Evolutionary conservation across 495 filamentous ascomycete species (phyloP).

Genomic region (Daldinia loculata): DNA sequence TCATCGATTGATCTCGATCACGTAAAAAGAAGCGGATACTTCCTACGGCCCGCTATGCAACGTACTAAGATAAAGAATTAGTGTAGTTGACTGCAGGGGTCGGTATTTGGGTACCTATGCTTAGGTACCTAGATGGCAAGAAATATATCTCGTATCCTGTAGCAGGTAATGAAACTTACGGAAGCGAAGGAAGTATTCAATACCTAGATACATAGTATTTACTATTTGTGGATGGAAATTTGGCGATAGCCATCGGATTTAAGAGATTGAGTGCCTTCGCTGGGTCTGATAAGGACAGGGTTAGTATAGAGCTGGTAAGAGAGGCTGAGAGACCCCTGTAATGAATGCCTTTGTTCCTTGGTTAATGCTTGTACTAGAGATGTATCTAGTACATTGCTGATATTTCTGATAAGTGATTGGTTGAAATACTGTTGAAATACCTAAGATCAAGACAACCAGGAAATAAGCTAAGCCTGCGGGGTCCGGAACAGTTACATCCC

Average conservation of each 20-base stretch:
- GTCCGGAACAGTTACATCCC: neutral
- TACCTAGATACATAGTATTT: neutral
- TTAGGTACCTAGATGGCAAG: neutral
- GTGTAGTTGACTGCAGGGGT: neutral
- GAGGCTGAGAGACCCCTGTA: constrained; percentile 37
- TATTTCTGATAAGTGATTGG: constrained; percentile 14
- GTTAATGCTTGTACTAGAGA: neutral
- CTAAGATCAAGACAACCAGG: neutral
- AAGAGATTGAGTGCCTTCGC: constrained; percentile 16
- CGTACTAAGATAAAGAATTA: constrained; percentile 9
- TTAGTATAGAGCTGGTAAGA: neutral
- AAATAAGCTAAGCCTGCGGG: neutral
- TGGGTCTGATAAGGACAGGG: constrained; percentile 13
- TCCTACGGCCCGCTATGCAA: constrained; percentile 26
- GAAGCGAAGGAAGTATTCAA: neutral
- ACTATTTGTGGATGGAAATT: neutral
- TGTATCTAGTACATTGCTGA: constrained; percentile 8
- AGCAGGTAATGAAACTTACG: neutral
- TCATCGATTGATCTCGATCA: constrained; percentile 37
- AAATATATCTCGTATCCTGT: neutral
- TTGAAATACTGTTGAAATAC: neutral
- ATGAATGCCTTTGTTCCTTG: constrained; percentile 22
- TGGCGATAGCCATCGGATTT: constrained; percentile 19
- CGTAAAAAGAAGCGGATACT: neutral
- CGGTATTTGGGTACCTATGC: too few relatives aligned